Evolutionary conservation across 164 flowering plant genomes (phyloP).

Genomic region (Piper longum): DNA sequence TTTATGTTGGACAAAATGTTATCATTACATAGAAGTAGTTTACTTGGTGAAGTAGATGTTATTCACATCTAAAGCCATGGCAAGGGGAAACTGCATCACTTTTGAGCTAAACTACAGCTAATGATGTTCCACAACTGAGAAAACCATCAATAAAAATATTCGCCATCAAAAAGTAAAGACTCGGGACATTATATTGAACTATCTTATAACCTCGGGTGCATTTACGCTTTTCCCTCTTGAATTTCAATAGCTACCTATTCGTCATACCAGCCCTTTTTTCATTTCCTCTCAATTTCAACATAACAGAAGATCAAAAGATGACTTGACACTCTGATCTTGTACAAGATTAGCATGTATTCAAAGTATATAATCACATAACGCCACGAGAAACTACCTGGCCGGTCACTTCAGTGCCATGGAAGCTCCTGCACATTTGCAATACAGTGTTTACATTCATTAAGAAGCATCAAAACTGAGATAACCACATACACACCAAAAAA

Average conservation of each 20-base stretch:
- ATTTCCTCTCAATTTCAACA: background rate
- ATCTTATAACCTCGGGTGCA: background rate
- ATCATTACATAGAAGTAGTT: too few species aligned
- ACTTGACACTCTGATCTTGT: background rate
- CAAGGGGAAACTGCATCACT: too few species aligned
- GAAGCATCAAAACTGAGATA: too few species aligned
- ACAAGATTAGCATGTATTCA: background rate
- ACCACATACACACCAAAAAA: too few species aligned
- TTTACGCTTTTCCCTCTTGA: background rate
- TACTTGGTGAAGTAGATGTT: too few species aligned
- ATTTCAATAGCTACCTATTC: background rate
- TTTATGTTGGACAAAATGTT: too few species aligned
- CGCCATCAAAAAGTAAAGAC: background rate
- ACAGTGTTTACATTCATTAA: too few species aligned
- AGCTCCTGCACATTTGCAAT: conserved; percentile 33
- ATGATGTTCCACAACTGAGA: background rate
- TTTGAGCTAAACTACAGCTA: too few species aligned
- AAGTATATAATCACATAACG: background rate
- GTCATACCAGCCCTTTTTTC: background rate
- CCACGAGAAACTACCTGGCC: conserved; percentile 42
- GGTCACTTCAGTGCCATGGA: conserved; percentile 41
- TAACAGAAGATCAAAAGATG: background rate
- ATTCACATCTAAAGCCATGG: too few species aligned
- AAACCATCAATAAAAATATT: background rate
- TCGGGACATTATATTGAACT: background rate